Conservation (phyloP, 179 eudicot species). For the Actinidia arguta region DNA sequence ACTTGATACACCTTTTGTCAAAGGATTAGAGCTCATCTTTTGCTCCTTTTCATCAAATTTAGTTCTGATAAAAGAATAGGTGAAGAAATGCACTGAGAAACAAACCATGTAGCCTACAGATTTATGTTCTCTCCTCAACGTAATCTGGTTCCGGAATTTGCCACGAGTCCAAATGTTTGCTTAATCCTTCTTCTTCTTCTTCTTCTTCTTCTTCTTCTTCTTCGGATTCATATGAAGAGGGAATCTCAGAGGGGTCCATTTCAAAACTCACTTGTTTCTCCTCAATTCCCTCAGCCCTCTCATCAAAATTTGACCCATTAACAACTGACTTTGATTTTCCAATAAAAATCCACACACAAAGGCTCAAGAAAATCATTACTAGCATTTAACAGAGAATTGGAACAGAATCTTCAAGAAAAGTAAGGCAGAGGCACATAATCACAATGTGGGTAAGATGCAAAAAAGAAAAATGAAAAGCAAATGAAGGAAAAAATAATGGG, state of each 20-base stretch:
- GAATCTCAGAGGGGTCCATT: constrained; percentile 24
- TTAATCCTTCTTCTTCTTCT: not conserved
- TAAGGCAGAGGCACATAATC: not conserved
- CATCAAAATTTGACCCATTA: not conserved
- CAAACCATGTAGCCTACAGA: constrained; percentile 8
- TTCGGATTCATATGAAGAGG: constrained; percentile 16
- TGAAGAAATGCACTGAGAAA: too few relatives aligned
- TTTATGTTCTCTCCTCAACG: not conserved
- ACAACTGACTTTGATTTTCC: not conserved
- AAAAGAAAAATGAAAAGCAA: constrained; percentile 16
- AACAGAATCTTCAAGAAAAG: not conserved
- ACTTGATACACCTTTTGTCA: too few relatives aligned
- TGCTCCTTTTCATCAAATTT: too few relatives aligned
- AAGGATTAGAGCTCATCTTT: too few relatives aligned
- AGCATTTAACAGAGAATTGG: not conserved
- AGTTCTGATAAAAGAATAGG: too few relatives aligned
- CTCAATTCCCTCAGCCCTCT: constrained; percentile 1
- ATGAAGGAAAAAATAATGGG: constrained; percentile 15
- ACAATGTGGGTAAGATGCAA: constrained; percentile 12
- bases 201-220: constrained; percentile 18
- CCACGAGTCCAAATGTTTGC: not conserved
- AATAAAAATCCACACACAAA: not conserved
- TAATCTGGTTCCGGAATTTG: not conserved
- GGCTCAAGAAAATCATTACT: not conserved
- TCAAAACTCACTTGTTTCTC: constrained; percentile 17